phyloP scores from a whole-genome alignment of 1,284 basidiomycete species.

The Leccinum subrobustum region DNA sequence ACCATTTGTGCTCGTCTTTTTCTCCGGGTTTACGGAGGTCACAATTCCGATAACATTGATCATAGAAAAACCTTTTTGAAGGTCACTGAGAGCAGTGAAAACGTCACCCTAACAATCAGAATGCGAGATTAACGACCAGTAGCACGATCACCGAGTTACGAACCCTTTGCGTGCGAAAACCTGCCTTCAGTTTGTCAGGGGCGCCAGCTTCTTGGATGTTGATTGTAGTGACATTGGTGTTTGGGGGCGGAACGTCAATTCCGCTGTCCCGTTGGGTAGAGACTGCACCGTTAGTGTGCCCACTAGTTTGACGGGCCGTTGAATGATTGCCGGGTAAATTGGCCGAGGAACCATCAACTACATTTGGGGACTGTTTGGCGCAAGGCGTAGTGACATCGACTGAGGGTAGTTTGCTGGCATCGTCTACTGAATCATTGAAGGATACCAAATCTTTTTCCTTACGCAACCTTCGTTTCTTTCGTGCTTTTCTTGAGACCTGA shows the following conservation, averaged over 20 bases:
- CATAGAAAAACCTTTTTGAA: constrained; percentile 16
- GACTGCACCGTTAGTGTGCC: neutral
- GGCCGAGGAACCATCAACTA: neutral
- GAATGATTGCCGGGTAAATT: neutral
- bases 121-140: neutral
- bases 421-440: neutral
- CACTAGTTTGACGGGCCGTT: neutral
- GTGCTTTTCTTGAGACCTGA: constrained; percentile 8
- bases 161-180: constrained; percentile 30
- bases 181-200: constrained; percentile 13
- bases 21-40: constrained; percentile 8
- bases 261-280: neutral
- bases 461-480: constrained; percentile 21
- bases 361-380: constrained; percentile 4
- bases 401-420: neutral
- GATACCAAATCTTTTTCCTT: constrained; percentile 5
- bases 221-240: neutral
- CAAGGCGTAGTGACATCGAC: neutral
- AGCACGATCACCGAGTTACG: constrained; percentile 1
- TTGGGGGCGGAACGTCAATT: neutral
- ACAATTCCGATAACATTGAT: constrained; percentile 36
- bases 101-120: constrained; percentile 28
- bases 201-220: neutral
- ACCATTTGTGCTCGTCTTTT: constrained; percentile 30
- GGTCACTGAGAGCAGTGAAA: constrained; percentile 26